Percentiles rank a stretch among this genome's conserved stretches.
phyloP scores from a whole-genome alignment of 129 eudicot species.

The Centrapalus pauciflorus region DNA sequence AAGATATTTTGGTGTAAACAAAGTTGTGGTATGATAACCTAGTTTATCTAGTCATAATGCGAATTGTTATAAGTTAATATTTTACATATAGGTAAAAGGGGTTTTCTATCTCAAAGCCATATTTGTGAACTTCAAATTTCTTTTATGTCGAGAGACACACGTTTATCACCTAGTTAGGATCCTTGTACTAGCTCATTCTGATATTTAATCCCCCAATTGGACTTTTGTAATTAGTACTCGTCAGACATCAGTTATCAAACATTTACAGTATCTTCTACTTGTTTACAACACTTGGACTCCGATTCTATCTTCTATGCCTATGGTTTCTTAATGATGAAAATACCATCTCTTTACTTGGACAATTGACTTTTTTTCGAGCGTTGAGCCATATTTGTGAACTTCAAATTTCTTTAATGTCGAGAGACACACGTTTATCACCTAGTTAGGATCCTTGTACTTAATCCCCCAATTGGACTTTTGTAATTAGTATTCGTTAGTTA shows the following conservation, averaged over 20 bases:
- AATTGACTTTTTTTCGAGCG: background rate
- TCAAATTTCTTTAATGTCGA: background rate
- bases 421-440: background rate
- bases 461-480: background rate
- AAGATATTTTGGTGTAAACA: background rate
- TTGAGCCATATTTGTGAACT: background rate
- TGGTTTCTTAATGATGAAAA: no score
- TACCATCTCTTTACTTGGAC: background rate
- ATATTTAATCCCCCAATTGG: background rate
- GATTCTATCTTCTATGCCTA: no score
- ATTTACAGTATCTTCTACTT: no score
- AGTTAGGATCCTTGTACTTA: background rate
- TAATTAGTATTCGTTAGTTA: background rate
- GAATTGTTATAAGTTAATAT: background rate
- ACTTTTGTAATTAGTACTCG: no score
- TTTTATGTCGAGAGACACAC: background rate
- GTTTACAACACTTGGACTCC: no score
- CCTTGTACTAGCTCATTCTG: background rate
- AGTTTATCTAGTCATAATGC: background rate
- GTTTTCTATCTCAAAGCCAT: background rate
- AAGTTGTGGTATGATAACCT: background rate
- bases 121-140: background rate
- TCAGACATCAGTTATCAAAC: no score
- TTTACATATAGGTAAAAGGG: background rate
- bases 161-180: background rate